Conservation (phyloP, 176 grass and related monocot species). For the Canna indica region DNA sequence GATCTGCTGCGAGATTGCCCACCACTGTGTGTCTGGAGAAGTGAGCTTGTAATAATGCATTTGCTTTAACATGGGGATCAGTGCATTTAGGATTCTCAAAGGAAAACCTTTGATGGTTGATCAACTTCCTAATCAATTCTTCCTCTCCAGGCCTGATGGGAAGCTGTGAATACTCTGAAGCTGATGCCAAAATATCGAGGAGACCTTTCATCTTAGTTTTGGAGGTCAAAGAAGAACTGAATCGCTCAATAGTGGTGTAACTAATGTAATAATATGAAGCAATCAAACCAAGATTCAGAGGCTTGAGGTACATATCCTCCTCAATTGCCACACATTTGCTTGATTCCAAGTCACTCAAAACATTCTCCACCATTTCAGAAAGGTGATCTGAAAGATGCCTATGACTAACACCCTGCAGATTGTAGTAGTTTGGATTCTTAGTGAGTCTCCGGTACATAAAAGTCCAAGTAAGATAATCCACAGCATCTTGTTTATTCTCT, state of each 20-base stretch:
- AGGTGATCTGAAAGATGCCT: conserved; percentile 89
- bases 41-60: conserved; percentile 82
- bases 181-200: conserved; percentile 73
- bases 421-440: conserved; percentile 96
- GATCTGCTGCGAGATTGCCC: conserved; percentile 73
- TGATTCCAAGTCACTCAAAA: conserved; percentile 60
- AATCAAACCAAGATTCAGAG: conserved; percentile 92
- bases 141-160: conserved; percentile 77
- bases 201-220: conserved; percentile 97
- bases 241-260: conserved; percentile 76
- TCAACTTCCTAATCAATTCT: conserved; percentile 66
- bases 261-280: conserved; percentile 95
- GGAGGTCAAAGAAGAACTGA: conserved; percentile 68
- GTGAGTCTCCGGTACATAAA: conserved; percentile 85
- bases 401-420: conserved; percentile 90
- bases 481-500: conserved; percentile 97
- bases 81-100: conserved; percentile 77
- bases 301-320: conserved; percentile 92
- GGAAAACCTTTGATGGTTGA: conserved; percentile 87
- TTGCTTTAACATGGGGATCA: conserved; percentile 83
- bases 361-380: conserved; percentile 68
- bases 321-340: conserved; percentile 84
- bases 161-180: conserved; percentile 72
- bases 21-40: conserved; percentile 72
- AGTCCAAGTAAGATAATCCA: conserved; percentile 98